These are phyloP conservation scores for Sclerotiophoma versabilis DNA, from an alignment of 2,329 filamentous ascomycete genomes.

Conservation along the genomic window DNA sequence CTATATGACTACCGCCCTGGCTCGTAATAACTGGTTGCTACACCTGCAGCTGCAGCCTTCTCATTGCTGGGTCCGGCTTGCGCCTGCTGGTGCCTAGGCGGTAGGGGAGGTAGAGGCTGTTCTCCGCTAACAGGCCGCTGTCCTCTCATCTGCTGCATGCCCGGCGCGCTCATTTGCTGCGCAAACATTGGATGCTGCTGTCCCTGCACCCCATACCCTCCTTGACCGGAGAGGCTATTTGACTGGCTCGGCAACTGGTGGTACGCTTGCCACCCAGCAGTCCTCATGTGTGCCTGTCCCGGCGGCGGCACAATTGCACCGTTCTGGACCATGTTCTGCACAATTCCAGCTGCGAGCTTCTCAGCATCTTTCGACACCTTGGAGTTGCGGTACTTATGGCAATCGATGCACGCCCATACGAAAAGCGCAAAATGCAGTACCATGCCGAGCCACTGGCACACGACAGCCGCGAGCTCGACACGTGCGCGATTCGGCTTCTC, in stretches of 20 bases:
- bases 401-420: slow-evolving; percentile 50
- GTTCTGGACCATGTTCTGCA: slow-evolving; percentile 43
- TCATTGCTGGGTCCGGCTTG: slow-evolving; percentile 7
- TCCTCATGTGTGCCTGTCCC: slow-evolving; percentile 19
- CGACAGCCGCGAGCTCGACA: slow-evolving; percentile 32
- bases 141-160: not conserved
- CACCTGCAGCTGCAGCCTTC: not conserved
- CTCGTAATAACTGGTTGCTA: slow-evolving; percentile 17
- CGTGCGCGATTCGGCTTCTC: slow-evolving; percentile 29
- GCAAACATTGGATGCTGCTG: not conserved
- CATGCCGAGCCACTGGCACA: slow-evolving; percentile 42
- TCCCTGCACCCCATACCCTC: not conserved
- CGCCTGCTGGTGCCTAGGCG: not conserved
- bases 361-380: slow-evolving; percentile 41
- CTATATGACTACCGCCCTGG: not conserved
- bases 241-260: not conserved
- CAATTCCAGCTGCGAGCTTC: slow-evolving; percentile 41
- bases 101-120: slow-evolving; percentile 4
- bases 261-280: not conserved
- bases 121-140: not conserved
- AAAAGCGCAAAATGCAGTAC: slow-evolving; percentile 46
- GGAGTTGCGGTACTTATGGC: slow-evolving; percentile 31
- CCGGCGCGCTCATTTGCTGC: not conserved
- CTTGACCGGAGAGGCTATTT: not conserved
- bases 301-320: slow-evolving; percentile 40